phyloP scores from a whole-genome alignment of 768 basidiomycete genomes.

The Mycena floridula region DNA sequence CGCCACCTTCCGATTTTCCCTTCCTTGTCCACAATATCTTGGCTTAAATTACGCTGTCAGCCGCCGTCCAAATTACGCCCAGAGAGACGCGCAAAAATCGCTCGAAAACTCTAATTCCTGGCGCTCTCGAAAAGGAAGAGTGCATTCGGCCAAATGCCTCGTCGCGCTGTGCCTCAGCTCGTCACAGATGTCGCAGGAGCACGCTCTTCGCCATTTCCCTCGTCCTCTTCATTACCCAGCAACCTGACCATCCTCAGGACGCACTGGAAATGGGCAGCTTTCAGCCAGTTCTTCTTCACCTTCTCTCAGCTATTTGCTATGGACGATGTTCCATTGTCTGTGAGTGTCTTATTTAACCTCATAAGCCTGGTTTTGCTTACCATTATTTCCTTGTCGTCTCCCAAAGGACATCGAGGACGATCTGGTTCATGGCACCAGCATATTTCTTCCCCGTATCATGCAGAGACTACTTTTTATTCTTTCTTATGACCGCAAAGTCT shows the following conservation, averaged over 20 bases:
- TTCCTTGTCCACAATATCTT: too few relatives aligned
- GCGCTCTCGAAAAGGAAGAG: slow-evolving; percentile 18
- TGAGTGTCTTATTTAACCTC: slow-evolving; percentile 29
- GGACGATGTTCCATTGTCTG: slow-evolving; percentile 62
- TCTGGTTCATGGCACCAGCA: slow-evolving; percentile 51
- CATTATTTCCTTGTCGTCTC: slow-evolving; percentile 5
- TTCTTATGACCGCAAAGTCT: slow-evolving; percentile 76
- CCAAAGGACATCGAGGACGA: slow-evolving; percentile 76
- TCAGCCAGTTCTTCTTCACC: slow-evolving; percentile 85
- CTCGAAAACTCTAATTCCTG: slow-evolving; percentile 21
- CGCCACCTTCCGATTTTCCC: too few relatives aligned
- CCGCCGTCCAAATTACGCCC: too few relatives aligned
- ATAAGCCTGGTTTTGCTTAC: slow-evolving; percentile 5
- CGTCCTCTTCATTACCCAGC: slow-evolving; percentile 20
- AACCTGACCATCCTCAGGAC: slow-evolving; percentile 55
- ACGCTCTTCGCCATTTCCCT: slow-evolving; percentile 14
- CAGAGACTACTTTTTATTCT: slow-evolving; percentile 65
- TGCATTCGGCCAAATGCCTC: slow-evolving; percentile 43
- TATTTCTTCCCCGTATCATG: slow-evolving; percentile 69
- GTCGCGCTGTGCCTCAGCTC: slow-evolving; percentile 41
- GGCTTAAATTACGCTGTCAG: too few relatives aligned
- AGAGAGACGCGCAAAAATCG: too few relatives aligned
- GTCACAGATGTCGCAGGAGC: slow-evolving; percentile 23
- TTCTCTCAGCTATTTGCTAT: slow-evolving; percentile 71
- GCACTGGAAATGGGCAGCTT: slow-evolving; percentile 91